phyloP scores from a whole-genome alignment of 768 basidiomycete species.

The Naganishia vishniacii region DNA sequence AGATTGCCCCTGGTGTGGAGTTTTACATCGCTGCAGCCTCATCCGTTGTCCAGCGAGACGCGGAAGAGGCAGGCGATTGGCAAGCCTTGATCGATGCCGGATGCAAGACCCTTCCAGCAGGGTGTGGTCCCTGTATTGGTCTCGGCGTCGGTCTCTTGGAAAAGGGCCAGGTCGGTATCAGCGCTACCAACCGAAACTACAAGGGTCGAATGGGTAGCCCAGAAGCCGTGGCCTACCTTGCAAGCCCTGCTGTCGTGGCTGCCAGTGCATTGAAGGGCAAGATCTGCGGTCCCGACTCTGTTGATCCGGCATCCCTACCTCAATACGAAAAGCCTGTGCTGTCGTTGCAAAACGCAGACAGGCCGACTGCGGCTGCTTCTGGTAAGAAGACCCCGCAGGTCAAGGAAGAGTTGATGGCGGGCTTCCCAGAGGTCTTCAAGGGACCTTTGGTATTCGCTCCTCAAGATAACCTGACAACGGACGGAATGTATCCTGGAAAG shows the following conservation, averaged over 20 bases:
- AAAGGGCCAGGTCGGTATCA: conserved; percentile 92
- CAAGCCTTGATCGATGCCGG: conserved; percentile 75
- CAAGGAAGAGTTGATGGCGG: conserved; percentile 65
- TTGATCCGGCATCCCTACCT: conserved; percentile 58
- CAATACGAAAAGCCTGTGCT: conserved; percentile 42
- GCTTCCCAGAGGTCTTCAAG: conserved; percentile 75
- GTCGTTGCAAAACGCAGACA: conserved; percentile 37
- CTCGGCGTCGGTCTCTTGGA: conserved; percentile 86
- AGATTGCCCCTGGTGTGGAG: conserved; percentile 79
- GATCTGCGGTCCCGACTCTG: conserved; percentile 72
- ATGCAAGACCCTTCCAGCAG: conserved; percentile 85
- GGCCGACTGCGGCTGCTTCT: conserved; percentile 40
- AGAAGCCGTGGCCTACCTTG: conserved; percentile 88
- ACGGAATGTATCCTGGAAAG: conserved; percentile 97
- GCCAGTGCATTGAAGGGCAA: conserved; percentile 88
- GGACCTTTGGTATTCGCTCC: conserved; percentile 88
- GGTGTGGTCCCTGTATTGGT: conserved; percentile 97
- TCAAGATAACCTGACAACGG: conserved; percentile 96
- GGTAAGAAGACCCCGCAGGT: conserved; percentile 30
- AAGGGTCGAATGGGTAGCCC: conserved; percentile 98
- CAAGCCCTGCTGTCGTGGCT: conserved; percentile 93
- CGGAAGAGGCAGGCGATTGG: conserved; percentile 83
- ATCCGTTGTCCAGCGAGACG: conserved; percentile 82
- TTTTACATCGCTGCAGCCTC: conserved; percentile 97
- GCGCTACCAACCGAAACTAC: conserved; percentile 97